Conservation (phyloP, 2,329 filamentous ascomycete species). For the Sarocladiaceae sp. region DNA sequence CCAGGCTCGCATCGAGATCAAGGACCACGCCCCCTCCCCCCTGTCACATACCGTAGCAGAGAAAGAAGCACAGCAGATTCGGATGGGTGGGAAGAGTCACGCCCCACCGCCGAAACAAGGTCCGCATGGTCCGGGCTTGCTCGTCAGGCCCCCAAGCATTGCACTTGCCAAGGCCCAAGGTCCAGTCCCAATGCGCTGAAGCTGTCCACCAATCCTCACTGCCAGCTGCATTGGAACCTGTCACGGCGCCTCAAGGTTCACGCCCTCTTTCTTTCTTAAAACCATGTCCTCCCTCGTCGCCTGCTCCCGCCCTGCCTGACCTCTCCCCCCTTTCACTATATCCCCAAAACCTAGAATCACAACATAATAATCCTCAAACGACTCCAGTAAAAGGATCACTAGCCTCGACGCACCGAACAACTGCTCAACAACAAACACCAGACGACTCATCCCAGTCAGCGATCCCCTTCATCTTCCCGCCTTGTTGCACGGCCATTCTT, state of each 20-base stretch:
- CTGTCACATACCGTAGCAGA: constrained; percentile 7
- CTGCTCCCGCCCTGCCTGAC: not conserved
- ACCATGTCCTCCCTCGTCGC: not conserved
- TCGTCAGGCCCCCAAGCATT: constrained; percentile 7
- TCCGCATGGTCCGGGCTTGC: constrained; percentile 8
- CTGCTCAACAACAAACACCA: not conserved
- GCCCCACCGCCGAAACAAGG: constrained; percentile 9
- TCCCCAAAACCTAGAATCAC: not conserved
- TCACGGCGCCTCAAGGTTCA: not conserved
- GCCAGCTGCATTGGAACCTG: no score
- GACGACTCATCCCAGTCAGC: constrained; percentile 1
- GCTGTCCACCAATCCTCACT: no score
- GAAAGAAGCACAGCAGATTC: no score
- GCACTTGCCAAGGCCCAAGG: not conserved
- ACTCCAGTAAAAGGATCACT: not conserved
- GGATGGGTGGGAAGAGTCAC: constrained; percentile 8
- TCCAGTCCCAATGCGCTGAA: no score
- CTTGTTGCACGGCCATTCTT: not conserved
- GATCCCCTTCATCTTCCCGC: constrained; percentile 2
- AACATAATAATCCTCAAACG: not conserved
- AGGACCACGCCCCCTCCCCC: constrained; percentile 1
- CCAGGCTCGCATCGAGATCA: no score
- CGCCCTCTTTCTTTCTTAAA: constrained; percentile 5
- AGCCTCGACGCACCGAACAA: constrained; percentile 1
- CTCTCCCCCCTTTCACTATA: not conserved